Percentiles rank a stretch among this genome's conserved stretches.
These are phyloP conservation scores for Prunus mira DNA, from an alignment of 306 rosid genomes.

Conservation along the genomic window DNA sequence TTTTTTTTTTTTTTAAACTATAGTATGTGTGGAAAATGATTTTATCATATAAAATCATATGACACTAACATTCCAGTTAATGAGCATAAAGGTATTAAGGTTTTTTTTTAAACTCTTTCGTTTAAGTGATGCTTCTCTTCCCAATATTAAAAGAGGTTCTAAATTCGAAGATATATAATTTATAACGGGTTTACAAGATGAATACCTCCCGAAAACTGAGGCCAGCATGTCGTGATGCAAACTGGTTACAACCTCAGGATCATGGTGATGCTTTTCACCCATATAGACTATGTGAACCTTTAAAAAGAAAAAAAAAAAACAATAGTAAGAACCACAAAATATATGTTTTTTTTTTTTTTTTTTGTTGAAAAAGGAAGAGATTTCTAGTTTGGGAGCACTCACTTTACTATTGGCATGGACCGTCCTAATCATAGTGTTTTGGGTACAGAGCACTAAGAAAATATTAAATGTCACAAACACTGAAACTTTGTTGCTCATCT, in stretches of 20 bases:
- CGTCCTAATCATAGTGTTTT: neutral
- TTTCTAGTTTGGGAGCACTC: neutral
- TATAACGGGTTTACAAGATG: neutral
- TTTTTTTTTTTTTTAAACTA: too few species aligned
- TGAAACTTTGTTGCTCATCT: neutral
- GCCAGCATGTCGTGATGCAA: constrained; percentile 37
- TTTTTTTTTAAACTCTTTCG: too few species aligned
- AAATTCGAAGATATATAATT: neutral
- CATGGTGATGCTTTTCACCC: constrained; percentile 32
- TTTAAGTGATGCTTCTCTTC: too few species aligned
- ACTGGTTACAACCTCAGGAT: constrained; percentile 28
- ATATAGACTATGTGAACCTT: constrained; percentile 43
- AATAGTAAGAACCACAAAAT: neutral
- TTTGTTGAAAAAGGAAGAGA: neutral
- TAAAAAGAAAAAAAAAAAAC: neutral
- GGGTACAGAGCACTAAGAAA: neutral
- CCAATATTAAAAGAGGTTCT: too few species aligned
- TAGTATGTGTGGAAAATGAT: too few species aligned
- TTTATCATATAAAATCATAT: too few species aligned
- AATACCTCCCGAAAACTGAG: constrained; percentile 38
- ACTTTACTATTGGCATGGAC: neutral
- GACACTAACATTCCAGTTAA: too few species aligned
- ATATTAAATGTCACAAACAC: neutral
- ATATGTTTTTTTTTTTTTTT: neutral
- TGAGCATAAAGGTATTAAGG: too few species aligned